phyloP scores from a whole-genome alignment of 2,329 filamentous ascomycete genomes.

The Ophiostoma himal-ulmi region DNA sequence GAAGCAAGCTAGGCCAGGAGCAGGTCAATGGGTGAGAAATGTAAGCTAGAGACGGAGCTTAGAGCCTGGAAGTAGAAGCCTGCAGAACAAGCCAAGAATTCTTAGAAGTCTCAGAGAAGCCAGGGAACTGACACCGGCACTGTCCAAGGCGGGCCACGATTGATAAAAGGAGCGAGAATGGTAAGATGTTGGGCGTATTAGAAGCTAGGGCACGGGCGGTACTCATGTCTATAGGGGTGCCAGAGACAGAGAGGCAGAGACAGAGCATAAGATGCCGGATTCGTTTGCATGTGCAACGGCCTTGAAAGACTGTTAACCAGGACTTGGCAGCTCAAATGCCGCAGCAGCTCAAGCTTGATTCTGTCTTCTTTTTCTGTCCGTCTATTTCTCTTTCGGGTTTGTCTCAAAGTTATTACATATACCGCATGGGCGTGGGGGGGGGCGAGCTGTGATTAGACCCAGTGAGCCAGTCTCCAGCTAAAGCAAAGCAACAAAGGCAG shows the following conservation, averaged over 20 bases:
- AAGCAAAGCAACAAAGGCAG: not conserved
- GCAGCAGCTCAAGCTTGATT: not conserved
- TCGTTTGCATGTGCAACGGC: slow-evolving; percentile 1
- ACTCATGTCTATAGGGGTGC: not conserved
- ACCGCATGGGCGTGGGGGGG: slow-evolving; percentile 6
- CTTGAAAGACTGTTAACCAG: not conserved
- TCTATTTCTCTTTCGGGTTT: not conserved
- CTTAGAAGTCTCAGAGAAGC: not conserved
- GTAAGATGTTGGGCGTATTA: not conserved
- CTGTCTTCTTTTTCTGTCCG: not conserved
- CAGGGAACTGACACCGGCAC: not conserved
- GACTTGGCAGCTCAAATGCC: no score
- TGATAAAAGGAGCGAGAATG: not conserved
- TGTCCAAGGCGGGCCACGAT: not conserved
- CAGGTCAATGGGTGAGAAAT: not conserved
- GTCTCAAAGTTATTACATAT: not conserved
- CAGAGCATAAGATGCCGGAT: not conserved
- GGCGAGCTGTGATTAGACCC: not conserved
- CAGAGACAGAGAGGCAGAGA: not conserved
- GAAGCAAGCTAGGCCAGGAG: not conserved
- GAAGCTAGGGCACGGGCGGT: not conserved
- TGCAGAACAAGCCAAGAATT: not conserved
- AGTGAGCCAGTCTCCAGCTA: no score
- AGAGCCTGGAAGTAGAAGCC: not conserved
- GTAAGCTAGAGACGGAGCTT: not conserved